Evolutionary conservation across 1,284 basidiomycete genomes (phyloP).

Genomic region (Afroboletus lepidellus): DNA sequence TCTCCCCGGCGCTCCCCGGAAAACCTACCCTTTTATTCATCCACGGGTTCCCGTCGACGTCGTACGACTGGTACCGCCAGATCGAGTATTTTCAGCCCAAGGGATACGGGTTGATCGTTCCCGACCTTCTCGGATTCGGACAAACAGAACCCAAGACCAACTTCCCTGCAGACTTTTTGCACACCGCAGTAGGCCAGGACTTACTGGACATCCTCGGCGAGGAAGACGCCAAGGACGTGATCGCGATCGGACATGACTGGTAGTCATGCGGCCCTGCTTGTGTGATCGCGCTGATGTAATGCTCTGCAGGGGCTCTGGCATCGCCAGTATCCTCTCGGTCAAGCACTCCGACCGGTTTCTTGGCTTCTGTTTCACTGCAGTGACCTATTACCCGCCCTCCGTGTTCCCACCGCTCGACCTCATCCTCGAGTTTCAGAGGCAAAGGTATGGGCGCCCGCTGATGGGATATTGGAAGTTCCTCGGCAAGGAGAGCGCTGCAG

Average conservation of each 20-base stretch:
- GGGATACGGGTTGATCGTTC: conserved; percentile 49
- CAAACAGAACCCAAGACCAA: conserved; percentile 45
- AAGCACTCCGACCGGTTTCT: conserved; percentile 34
- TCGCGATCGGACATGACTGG: conserved; percentile 50
- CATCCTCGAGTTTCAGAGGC: conserved; percentile 24
- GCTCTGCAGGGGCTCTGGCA: conserved; percentile 31
- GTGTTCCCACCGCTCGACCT: conserved; percentile 29
- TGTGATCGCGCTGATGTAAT: neutral
- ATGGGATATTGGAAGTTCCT: conserved; percentile 44
- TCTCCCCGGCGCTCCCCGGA: conserved; percentile 19
- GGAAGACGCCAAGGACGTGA: conserved; percentile 35
- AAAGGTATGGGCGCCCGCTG: conserved; percentile 32
- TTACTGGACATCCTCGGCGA: conserved; percentile 44
- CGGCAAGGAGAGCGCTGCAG: conserved; percentile 26
- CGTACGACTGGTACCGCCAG: conserved; percentile 45
- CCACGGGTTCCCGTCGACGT: conserved; percentile 46
- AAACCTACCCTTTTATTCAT: conserved; percentile 44
- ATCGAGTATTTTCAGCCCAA: conserved; percentile 41
- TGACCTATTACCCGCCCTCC: conserved; percentile 33
- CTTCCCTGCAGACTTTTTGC: conserved; percentile 38
- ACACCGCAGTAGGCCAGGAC: conserved; percentile 39
- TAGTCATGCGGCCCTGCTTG: conserved; percentile 10
- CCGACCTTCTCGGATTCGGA: conserved; percentile 51
- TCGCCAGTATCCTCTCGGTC: conserved; percentile 34
- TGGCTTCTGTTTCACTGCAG: conserved; percentile 32